Percentiles rank a stretch among this genome's conserved stretches.
phyloP scores from a whole-genome alignment of 352 stramenopile species.

The Globisporangium spiculum region DNA sequence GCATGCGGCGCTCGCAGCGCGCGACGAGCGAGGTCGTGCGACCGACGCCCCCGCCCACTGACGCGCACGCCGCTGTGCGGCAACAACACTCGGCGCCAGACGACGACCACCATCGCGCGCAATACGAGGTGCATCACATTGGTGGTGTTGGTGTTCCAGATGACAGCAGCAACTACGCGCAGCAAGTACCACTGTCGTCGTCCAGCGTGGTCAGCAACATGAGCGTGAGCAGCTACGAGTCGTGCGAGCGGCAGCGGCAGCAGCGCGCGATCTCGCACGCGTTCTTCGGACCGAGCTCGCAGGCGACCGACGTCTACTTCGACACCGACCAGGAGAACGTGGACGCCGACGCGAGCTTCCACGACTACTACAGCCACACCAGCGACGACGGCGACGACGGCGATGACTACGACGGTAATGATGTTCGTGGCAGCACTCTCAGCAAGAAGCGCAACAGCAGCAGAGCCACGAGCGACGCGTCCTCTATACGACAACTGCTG shows the following conservation, averaged over 20 bases:
- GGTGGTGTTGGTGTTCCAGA: background rate
- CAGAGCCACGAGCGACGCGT: background rate
- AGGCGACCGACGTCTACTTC: conserved; percentile 23
- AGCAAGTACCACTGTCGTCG: background rate
- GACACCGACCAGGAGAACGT: conserved; percentile 21
- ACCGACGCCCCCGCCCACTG: background rate
- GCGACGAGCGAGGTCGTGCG: conserved; percentile 7
- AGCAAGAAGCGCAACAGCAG: conserved; percentile 13
- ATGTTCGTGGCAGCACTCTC: background rate
- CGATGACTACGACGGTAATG: background rate
- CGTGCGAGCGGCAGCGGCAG: conserved; percentile 36
- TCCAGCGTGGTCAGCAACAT: conserved; percentile 44
- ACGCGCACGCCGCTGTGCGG: background rate
- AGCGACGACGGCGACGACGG: conserved; percentile 10
- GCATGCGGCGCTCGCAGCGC: conserved; percentile 13
- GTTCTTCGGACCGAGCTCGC: conserved; percentile 40
- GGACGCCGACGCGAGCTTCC: conserved; percentile 11
- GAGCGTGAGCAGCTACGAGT: conserved; percentile 55
- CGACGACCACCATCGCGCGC: background rate
- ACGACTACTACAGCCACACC: conserved; percentile 12
- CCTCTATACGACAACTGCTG: conserved; percentile 15
- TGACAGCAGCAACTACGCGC: background rate
- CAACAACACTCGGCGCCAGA: conserved; percentile 9
- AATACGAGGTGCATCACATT: conserved; percentile 11
- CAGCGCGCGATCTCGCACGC: conserved; percentile 30